Conservation (phyloP, 2,329 filamentous ascomycete genomes). For the Aspergillus aculeatinus region DNA sequence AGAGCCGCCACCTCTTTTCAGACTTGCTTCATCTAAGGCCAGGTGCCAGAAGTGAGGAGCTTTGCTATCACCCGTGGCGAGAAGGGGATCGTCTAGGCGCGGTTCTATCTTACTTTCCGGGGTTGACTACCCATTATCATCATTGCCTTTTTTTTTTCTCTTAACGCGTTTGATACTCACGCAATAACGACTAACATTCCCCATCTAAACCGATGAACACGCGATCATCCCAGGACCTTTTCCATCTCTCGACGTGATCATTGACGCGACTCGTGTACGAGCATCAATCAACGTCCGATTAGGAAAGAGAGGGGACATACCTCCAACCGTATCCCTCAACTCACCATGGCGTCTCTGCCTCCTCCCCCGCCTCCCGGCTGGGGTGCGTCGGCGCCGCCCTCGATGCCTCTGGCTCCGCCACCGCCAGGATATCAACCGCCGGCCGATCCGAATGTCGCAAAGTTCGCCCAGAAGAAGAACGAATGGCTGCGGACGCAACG, state of each 20-base stretch:
- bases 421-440: conserved; percentile 82
- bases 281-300: conserved; percentile 24
- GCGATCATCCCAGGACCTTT: conserved; percentile 22
- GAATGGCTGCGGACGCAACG: conserved; percentile 93
- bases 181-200: not conserved
- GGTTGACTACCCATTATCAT: conserved; percentile 10
- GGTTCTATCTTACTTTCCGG: conserved; percentile 19
- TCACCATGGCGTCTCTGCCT: conserved; percentile 59
- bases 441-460: conserved; percentile 79
- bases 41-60: conserved; percentile 19
- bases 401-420: conserved; percentile 65
- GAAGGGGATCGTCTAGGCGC: conserved; percentile 26
- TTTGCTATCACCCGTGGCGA: conserved; percentile 31
- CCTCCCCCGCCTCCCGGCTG: conserved; percentile 69
- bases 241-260: conserved; percentile 23
- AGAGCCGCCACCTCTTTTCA: conserved; percentile 41
- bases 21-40: conserved; percentile 25
- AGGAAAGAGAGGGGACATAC: conserved; percentile 22
- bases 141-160: conserved; percentile 8
- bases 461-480: conserved; percentile 98
- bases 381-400: conserved; percentile 53
- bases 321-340: conserved; percentile 21
- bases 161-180: not conserved
- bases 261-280: conserved; percentile 35
- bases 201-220: conserved; percentile 16